Evolutionary conservation across 352 stramenopile species (phyloP).

Genomic region (Phytopythium ostracodes): DNA sequence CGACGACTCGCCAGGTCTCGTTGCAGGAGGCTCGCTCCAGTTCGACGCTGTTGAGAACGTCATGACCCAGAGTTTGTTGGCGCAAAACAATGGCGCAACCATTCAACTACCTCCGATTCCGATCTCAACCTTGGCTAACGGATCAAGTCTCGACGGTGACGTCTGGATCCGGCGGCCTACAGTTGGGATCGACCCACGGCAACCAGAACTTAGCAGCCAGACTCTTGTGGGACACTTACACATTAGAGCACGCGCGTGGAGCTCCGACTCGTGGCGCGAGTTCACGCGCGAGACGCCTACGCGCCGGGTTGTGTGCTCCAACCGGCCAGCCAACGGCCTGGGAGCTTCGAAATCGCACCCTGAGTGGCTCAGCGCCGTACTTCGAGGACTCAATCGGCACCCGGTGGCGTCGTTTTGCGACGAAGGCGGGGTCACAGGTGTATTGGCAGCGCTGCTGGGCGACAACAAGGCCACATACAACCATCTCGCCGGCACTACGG

Average conservation of each 20-base stretch:
- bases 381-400: constrained; percentile 66
- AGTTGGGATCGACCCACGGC: background rate
- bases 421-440: constrained; percentile 51
- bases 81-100: background rate
- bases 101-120: constrained; percentile 2
- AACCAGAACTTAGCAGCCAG: background rate
- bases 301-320: constrained; percentile 66
- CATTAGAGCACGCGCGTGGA: constrained; percentile 42
- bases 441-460: constrained; percentile 36
- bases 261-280: constrained; percentile 26
- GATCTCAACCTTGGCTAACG: background rate
- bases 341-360: constrained; percentile 19
- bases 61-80: background rate
- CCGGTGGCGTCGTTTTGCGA: constrained; percentile 73
- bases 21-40: constrained; percentile 21
- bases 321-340: constrained; percentile 30
- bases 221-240: constrained; percentile 20
- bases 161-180: constrained; percentile 3
- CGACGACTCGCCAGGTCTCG: background rate
- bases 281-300: constrained; percentile 29
- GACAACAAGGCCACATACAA: constrained; percentile 6
- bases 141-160: background rate
- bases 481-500: background rate
- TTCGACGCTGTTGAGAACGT: constrained; percentile 1
- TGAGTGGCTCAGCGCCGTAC: constrained; percentile 62